A percentile compares a stretch with the other conserved stretches of the same genome.
These are phyloP conservation scores for Candida suzukii DNA, from an alignment of 805 yeast genomes.

Conservation along the genomic window DNA sequence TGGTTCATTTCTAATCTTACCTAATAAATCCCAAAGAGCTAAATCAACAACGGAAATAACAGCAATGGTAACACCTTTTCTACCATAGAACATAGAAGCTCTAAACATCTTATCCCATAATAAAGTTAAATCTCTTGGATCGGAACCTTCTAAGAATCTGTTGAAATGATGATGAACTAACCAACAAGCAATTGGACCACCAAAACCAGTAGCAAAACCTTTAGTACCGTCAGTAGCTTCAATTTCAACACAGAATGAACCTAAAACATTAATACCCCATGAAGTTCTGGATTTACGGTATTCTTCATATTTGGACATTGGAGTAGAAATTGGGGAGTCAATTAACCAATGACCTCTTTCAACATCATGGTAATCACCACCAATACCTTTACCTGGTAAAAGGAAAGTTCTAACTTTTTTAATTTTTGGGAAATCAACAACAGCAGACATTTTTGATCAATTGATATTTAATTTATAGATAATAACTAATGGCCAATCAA, in stretches of 20 bases:
- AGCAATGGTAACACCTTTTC: constrained; percentile 43
- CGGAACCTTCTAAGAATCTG: constrained; percentile 38
- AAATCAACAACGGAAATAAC: constrained; percentile 40
- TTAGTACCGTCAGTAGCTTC: constrained; percentile 41
- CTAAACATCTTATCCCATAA: constrained; percentile 44
- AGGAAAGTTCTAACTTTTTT: constrained; percentile 35
- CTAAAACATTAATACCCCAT: constrained; percentile 46
- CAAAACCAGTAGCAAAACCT: constrained; percentile 46
- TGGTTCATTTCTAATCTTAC: constrained; percentile 42
- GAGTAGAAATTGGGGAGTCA: constrained; percentile 38
- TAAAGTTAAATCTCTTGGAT: constrained; percentile 38
- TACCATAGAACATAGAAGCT: constrained; percentile 44
- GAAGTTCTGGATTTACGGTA: constrained; percentile 37
- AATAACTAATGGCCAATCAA: neutral
- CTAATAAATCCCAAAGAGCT: constrained; percentile 45
- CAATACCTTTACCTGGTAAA: constrained; percentile 36
- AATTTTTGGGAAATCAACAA: constrained; percentile 34
- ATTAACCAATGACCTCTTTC: constrained; percentile 43
- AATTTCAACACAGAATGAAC: constrained; percentile 42
- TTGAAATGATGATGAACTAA: constrained; percentile 37
- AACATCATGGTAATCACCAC: constrained; percentile 47
- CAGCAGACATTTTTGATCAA: constrained; percentile 4
- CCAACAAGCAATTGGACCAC: constrained; percentile 47
- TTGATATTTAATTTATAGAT: neutral
- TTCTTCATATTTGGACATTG: constrained; percentile 41